Evolutionary conservation across 2,329 filamentous ascomycete genomes (phyloP).

Genomic region (Plenodomus lindquistii): DNA sequence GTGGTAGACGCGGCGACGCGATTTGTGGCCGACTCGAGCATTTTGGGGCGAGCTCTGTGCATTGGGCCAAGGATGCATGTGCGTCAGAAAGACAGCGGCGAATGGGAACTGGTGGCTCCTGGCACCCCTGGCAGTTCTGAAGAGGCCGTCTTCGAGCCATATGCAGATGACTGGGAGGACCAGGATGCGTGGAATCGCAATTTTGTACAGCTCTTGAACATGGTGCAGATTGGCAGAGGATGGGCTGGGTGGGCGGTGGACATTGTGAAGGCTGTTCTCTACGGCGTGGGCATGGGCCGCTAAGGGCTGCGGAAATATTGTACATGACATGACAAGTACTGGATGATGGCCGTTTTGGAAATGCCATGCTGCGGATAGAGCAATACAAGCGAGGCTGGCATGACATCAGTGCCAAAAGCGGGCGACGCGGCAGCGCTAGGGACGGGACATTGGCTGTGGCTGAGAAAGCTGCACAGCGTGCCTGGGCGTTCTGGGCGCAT

Average conservation of each 20-base stretch:
- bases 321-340: too few relatives aligned
- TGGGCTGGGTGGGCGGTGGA: conserved; percentile 58
- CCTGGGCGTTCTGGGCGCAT: conserved; percentile 8
- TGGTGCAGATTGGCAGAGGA: conserved; percentile 53
- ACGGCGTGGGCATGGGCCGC: conserved; percentile 24
- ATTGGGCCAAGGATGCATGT: conserved; percentile 61
- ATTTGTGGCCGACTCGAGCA: conserved; percentile 61
- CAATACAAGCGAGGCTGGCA: background rate
- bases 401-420: conserved; percentile 2
- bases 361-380: background rate
- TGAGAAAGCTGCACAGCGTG: background rate
- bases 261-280: conserved; percentile 37
- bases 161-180: conserved; percentile 61
- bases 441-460: background rate
- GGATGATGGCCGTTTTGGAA: too few relatives aligned
- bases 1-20: conserved; percentile 67
- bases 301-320: too few relatives aligned
- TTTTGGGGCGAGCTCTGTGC: conserved; percentile 61
- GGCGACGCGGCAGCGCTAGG: background rate
- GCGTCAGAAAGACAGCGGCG: conserved; percentile 44
- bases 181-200: conserved; percentile 61
- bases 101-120: conserved; percentile 34
- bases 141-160: conserved; percentile 63
- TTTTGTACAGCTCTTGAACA: conserved; percentile 59
- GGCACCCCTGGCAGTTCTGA: conserved; percentile 40